Percentiles rank a stretch among this genome's conserved stretches.
These are phyloP conservation scores for Podosphaera fusca DNA, from an alignment of 2,329 filamentous ascomycete species.

Conservation along the genomic window DNA sequence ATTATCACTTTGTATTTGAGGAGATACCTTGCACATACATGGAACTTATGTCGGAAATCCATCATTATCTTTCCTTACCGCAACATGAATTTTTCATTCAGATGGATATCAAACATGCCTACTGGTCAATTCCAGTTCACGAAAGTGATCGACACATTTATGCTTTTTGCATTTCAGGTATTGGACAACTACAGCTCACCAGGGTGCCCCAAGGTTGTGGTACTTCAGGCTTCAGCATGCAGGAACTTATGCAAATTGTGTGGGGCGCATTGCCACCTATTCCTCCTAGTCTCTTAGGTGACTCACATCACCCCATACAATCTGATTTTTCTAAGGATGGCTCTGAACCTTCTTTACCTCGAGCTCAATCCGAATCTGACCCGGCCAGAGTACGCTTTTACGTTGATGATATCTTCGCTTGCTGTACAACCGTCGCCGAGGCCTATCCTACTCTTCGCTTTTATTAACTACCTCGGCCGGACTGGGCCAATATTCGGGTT, in stretches of 20 bases:
- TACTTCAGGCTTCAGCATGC: not conserved
- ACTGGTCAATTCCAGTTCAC: not conserved
- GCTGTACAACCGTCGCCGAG: not conserved
- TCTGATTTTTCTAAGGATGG: not conserved
- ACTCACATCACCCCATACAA: not conserved
- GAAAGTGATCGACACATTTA: not conserved
- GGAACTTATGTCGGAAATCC: not conserved
- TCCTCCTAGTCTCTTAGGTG: not conserved
- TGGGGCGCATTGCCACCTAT: not conserved
- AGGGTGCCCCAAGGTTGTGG: not conserved
- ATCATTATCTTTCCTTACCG: conserved; percentile 2
- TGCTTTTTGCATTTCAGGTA: not conserved
- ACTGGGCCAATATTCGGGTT: not conserved
- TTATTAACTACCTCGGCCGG: not conserved
- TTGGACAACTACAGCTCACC: not conserved
- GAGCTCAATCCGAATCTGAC: not conserved
- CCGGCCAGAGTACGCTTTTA: not conserved
- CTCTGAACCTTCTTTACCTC: not conserved
- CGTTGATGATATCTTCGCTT: not conserved
- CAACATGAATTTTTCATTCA: conserved; percentile 1
- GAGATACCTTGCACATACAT: not conserved
- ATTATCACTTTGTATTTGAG: conserved; percentile 2
- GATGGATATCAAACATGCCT: not conserved
- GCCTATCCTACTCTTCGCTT: not conserved
- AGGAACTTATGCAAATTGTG: conserved; percentile 1